phyloP scores from a whole-genome alignment of 495 filamentous ascomycete genomes.

The Parathielavia appendiculata region DNA sequence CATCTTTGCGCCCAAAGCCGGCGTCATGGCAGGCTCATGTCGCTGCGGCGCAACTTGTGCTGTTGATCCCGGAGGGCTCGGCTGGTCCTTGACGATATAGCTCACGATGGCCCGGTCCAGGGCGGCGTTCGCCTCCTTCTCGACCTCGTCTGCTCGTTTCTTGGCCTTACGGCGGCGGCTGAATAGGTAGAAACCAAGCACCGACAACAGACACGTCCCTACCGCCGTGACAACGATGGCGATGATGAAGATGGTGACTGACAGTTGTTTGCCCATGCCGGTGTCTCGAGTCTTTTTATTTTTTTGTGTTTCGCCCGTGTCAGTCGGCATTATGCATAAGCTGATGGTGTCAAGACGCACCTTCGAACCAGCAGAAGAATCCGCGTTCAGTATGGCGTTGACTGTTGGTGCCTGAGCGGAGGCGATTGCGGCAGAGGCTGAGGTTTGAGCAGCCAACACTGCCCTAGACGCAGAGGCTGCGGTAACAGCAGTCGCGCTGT shows the following conservation, averaged over 20 bases:
- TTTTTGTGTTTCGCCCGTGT: not conserved
- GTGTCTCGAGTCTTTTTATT: not conserved
- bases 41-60: not conserved
- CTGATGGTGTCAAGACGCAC: not conserved
- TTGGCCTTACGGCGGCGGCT: slow-evolving; percentile 17
- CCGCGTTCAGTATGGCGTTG: slow-evolving; percentile 10
- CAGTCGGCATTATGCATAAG: not conserved
- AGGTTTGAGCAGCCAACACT: slow-evolving; percentile 15
- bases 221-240: slow-evolving; percentile 20
- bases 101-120: slow-evolving; percentile 30
- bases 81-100: slow-evolving; percentile 29
- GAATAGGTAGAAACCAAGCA: slow-evolving; percentile 25
- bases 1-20: not conserved
- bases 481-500: slow-evolving; percentile 14
- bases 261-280: not conserved
- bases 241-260: not conserved
- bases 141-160: slow-evolving; percentile 16
- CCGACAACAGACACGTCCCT: slow-evolving; percentile 22
- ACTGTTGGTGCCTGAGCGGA: slow-evolving; percentile 17
- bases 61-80: slow-evolving; percentile 6
- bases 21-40: not conserved
- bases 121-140: slow-evolving; percentile 24
- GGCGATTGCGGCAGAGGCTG: slow-evolving; percentile 17
- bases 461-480: slow-evolving; percentile 19
- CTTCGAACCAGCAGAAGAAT: slow-evolving; percentile 14